Conservation (phyloP, 2,329 filamentous ascomycete species). For the Pseudomassariella vexata region DNA sequence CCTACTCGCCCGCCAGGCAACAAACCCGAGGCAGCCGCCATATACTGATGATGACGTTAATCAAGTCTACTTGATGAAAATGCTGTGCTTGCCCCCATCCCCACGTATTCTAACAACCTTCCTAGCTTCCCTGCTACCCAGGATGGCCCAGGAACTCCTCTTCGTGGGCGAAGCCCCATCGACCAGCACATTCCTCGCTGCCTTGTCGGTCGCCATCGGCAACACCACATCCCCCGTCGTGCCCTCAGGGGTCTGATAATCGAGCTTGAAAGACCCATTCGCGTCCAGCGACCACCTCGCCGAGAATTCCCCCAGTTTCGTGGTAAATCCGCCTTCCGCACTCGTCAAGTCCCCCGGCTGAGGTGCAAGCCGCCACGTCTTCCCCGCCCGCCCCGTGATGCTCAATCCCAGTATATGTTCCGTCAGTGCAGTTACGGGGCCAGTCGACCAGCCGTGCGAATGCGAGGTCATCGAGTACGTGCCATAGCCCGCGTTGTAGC, state of each 20-base stretch:
- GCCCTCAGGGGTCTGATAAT: conserved; percentile 17
- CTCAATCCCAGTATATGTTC: conserved; percentile 36
- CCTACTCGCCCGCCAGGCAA: too few species aligned
- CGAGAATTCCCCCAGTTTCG: conserved; percentile 29
- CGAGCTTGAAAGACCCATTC: conserved; percentile 14
- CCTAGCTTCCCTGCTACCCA: not conserved
- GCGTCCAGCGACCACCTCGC: conserved; percentile 21
- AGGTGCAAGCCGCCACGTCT: conserved; percentile 30
- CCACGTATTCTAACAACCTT: conserved; percentile 1
- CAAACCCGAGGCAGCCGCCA: too few species aligned
- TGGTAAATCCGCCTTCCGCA: conserved; percentile 34
- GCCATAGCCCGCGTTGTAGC: conserved; percentile 43
- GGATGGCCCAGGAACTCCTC: not conserved
- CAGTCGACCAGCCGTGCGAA: conserved; percentile 43
- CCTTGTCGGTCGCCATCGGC: conserved; percentile 9
- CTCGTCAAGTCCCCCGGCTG: conserved; percentile 31
- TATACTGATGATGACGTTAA: too few species aligned
- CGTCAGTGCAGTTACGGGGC: conserved; percentile 39
- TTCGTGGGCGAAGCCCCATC: not conserved
- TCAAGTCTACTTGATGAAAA: too few species aligned
- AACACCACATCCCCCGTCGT: conserved; percentile 19
- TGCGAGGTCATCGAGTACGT: conserved; percentile 40
- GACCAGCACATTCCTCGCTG: conserved; percentile 1
- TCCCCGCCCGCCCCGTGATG: conserved; percentile 28
- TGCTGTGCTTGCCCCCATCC: conserved; percentile 1